Conservation (phyloP, 2,329 filamentous ascomycete genomes). For the Ploettnerulaceae sp. region DNA sequence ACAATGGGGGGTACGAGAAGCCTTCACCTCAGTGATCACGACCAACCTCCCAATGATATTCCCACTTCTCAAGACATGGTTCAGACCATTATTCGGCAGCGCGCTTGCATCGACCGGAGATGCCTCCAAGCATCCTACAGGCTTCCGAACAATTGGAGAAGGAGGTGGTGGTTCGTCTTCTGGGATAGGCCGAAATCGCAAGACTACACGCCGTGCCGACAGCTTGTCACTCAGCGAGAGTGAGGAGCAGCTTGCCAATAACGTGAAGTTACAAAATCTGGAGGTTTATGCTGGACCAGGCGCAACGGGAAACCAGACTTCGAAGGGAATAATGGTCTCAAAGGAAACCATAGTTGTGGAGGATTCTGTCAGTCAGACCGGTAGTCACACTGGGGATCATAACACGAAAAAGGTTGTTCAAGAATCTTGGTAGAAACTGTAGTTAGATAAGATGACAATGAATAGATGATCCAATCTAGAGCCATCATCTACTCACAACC, state of each 20-base stretch:
- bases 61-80: conserved; percentile 40
- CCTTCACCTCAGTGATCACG: conserved; percentile 38
- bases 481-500: too few species aligned
- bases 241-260: conserved; percentile 42
- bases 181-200: conserved; percentile 28
- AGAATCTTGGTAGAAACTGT: conserved; percentile 16
- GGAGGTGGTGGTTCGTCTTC: conserved; percentile 23
- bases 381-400: not conserved
- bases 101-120: conserved; percentile 37
- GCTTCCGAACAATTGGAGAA: conserved; percentile 40
- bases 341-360: conserved; percentile 27
- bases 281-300: conserved; percentile 23
- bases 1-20: conserved; percentile 37
- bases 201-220: conserved; percentile 34
- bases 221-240: conserved; percentile 38
- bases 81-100: conserved; percentile 37
- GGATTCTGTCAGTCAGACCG: not conserved
- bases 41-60: conserved; percentile 41
- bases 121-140: conserved; percentile 37
- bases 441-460: too few species aligned
- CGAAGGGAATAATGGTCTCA: conserved; percentile 38
- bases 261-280: conserved; percentile 39
- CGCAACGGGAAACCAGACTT: conserved; percentile 9
- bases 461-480: too few species aligned
- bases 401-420: conserved; percentile 7